Evolutionary conservation across 2,329 filamentous ascomycete genomes (phyloP), one percentile per base, ranked within the genome.

Genomic region (Stachybotrys chartarum): DNA sequence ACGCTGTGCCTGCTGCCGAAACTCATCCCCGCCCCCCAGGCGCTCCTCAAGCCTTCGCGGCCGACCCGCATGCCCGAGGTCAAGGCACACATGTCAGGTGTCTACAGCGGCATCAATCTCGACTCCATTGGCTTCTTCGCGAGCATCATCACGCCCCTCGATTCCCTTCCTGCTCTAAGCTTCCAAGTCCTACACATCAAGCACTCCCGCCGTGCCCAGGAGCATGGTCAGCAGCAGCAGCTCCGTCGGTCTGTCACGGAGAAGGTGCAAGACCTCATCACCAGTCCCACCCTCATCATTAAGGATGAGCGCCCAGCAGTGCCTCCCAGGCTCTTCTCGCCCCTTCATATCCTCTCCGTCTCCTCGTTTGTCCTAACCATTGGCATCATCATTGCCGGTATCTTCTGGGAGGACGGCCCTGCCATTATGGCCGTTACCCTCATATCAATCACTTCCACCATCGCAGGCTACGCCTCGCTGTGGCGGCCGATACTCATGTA

Each of bases 21-120:
- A 51, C 76, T 86, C 53, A 76, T 86, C 31, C 83, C 83, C 8
- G 83, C 83, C 1, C 83, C 83, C 1, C 83, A 86, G 67, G 80
- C 80, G 50, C 73, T 86, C n/a, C 70, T 86, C 50, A 81, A 81
- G 56, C 75, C 81, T 10, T 70, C 73, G 24, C 77, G 83, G 3
- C 81, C 81, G 7, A 72, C 71, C 31, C 76, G 82, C 49, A 76
- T 86, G 63, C 82, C 83, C 49, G 76, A 80, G 58, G 75, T 76
- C 16, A 71, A 74, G 16, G 80, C 80, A 46, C 76, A 76, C 54
- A 79, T 85, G 63, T 76, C 78, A 1, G 82, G 82, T n/a, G 80
- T 85, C 8, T 75, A 80, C 59, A 82, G 77, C 57, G 83, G 82
- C 51, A 78, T 77, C 4, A 71, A 75, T 1, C 73, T 83, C 31